A percentile compares a stretch with the other conserved stretches of the same genome.
These are phyloP conservation scores for Cubamyces sp. DNA, from an alignment of 768 basidiomycete genomes.

Conservation along the genomic window DNA sequence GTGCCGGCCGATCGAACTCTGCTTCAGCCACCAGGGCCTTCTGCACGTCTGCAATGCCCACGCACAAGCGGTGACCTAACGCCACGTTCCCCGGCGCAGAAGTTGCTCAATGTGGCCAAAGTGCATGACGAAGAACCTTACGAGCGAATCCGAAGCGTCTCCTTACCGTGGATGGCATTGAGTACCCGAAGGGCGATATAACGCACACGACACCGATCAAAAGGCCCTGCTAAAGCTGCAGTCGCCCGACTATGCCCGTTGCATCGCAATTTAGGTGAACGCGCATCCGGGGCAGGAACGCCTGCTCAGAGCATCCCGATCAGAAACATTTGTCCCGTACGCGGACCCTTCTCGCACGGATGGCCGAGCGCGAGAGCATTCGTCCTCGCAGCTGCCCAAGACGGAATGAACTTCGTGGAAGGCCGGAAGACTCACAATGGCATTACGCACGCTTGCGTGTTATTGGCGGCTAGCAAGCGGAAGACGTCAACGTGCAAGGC, in stretches of 20 bases:
- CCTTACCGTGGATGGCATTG: neutral
- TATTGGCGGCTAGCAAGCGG: neutral
- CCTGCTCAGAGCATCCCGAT: conserved; percentile 8
- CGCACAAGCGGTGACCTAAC: conserved; percentile 7
- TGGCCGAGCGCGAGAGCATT: conserved; percentile 6
- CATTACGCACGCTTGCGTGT: neutral
- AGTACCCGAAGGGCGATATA: neutral
- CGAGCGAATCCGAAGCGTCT: neutral
- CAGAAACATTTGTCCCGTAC: conserved; percentile 6
- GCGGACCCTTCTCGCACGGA: conserved; percentile 3
- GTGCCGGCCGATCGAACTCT: conserved; percentile 12
- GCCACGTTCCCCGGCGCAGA: neutral
- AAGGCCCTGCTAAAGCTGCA: neutral
- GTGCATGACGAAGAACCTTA: neutral
- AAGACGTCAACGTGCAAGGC: neutral
- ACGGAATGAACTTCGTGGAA: conserved; percentile 1
- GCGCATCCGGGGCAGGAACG: neutral
- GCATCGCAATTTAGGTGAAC: neutral
- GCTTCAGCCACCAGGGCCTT: neutral
- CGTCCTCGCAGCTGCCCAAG: neutral
- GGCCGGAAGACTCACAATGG: neutral
- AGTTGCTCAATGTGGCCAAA: neutral
- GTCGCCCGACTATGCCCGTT: conserved; percentile 6
- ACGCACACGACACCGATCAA: neutral
- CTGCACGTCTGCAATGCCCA: neutral